Evolutionary conservation across 495 filamentous ascomycete species (phyloP), one percentile per base, ranked within the genome.

Genomic region (Aspergillus egyptiacus): DNA sequence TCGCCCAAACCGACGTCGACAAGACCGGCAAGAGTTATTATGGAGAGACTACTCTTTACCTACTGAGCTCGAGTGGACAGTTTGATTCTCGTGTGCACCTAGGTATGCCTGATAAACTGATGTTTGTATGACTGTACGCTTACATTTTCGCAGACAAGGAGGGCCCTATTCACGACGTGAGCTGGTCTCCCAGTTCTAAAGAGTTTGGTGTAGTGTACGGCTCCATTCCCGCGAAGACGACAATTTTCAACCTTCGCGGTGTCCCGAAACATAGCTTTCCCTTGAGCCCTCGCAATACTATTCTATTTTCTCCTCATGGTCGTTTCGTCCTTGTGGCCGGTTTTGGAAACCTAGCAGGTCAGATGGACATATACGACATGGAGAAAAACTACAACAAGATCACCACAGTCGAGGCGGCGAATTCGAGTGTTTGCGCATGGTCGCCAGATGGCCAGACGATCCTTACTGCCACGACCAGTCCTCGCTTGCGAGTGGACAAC

Each of bases 11-110:
- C 11, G 93, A 98, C 38, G 93, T 97, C 33, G 93, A 98, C 68
- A 93, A 91, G 67, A 88, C 89, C 30, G 93, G 93, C 63, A 96
- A 96, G 79, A 95, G 85, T 73, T 98, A 98, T 71, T 96, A 98
- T 56, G 93, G 94, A 59, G 93, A 98, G 75, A 97, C 93, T 2
- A 98, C 87, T 45, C 81, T 98, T 62, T 98, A 97, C 70, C 76
- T 98, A 57, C 77, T 98, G 47, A 95, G 88, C 67, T 85, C 89
- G 42, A 91, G 86, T 60, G 91, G 91, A 36, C 82, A 84, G 47
- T 93, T 96, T 61, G 93, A 98, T 64, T 93, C 91, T 43, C 79
- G 93, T 41, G 81, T 98, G 57, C 79, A 89, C 42, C 77, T 97
- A 22, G 82, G 82, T 85, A 75, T 27, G 67, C 62, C 15, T 13